Evolutionary conservation across 805 yeast genomes (phyloP), one percentile per base, ranked within the genome.

Genomic region (Pachysolen tannophilus): DNA sequence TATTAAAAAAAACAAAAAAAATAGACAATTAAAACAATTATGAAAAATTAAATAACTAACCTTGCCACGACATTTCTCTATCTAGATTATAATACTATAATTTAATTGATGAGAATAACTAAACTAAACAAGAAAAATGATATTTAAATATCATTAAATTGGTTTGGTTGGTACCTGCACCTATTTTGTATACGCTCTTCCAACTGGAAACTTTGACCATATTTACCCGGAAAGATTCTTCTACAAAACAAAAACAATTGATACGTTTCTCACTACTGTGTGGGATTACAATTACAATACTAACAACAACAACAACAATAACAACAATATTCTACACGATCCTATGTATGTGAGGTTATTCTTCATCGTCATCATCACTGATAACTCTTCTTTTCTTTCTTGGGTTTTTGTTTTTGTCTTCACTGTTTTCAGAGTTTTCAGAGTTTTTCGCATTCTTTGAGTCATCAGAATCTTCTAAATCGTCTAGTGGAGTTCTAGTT

Each of bases 361-460:
- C 45, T 26, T 49, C 59, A 34, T 71, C 78, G 10, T 67, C 75
- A 30, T 66, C 74, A 30, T 65, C 65, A 32, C 65, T 64, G 35
- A 67, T 61, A 42, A 71, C 66, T 44, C 71, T 58, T 50, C 73
- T 61, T 55, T 65, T 66, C 57, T 61, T 71, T 32, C 52, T 55
- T 28, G 49, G 60, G 27, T 58, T 67, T 7, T 58, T 63, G 6
- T 51, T 56, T 9, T 53, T 55, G 10, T 43, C 42, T 20, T 35
- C 39, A 14, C 33, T 41, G 21, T 34, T 41, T 13, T 47, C 49
- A 30, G 43, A 11, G 44, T 44, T 15, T 43, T n/a, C n/a, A n/a
- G n/a, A n/a, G n/a, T n/a, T n/a, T 50, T 5, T 44, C 50, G 8
- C 13, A 23, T 11, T 8, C 13, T 23, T 23, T 11, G 26, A 23